Base-by-base conservation (phyloP, 2,329 filamentous ascomycete genomes). In the Fusarium redolens region DNA sequence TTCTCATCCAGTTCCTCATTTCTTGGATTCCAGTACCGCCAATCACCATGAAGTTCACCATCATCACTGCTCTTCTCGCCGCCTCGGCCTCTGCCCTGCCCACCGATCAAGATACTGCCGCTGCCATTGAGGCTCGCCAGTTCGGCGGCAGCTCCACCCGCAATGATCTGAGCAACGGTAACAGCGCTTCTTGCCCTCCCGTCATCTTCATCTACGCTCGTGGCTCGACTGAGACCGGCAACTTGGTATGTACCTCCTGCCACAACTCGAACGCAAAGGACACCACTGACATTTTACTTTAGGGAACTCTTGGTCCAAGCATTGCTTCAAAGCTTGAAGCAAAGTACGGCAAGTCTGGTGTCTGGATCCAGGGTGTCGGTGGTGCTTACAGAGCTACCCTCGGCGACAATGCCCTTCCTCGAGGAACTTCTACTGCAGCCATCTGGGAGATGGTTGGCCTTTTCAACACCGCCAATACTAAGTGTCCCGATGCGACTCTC, bases 351-450 rank as follows among this genome's bases (percentile, higher is more conserved):
- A 40, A n/a, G 20, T 62, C 47, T 10, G 63, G 75, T 20, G 68
- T 84, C 62, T 83, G 82, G 81, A 80, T 85, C 25, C 85, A 86
- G 71, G 85, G 85, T n/a, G 83, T 86, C n/a, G 81, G 81, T 11
- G 78, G 78, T 25, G 69, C 78, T 5, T 86, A 86, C 75, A 75
- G 63, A 5, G 84, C 83, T 0, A 69, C 69, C 5, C 51, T 85
- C 2, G 60, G 72, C 4, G 77, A 79, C 31, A 85, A 85, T 68
- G 77, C 79, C 40, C 77, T 83, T 1, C 80, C 82, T 4, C 68
- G 76, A 4, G 83, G 83, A 43, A 84, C 83, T 1, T 77, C 78
- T 41, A 43, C 47, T 7, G 78, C 65, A 7, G 82, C 83, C 41
- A 86, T 87, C 64, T 59, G 77, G 3, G 84, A 84, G 60, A 84